Evolutionary conservation across 352 stramenopile species (phyloP), one percentile per base, ranked within the genome.

Genomic region (Phytophthora chlamydospora): DNA sequence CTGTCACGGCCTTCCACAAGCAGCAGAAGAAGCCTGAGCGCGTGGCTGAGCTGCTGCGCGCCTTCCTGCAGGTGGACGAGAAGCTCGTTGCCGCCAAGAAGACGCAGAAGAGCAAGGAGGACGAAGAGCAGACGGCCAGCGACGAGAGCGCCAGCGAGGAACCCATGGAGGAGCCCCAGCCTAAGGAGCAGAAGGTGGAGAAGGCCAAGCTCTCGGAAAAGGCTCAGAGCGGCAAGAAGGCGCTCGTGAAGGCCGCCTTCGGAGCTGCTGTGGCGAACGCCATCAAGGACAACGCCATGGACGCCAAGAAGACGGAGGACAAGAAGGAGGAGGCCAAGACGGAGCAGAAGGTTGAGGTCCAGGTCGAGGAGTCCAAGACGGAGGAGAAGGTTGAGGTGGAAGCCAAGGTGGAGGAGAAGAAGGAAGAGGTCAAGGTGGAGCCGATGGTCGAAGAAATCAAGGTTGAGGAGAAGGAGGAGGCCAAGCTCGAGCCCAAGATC

Each of bases 31-130:
- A 71, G 31, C 68, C 77, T 0, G 17, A 58, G 40, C 50, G 45
- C 21, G 38, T 86, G 24, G 40, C 54, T n/a, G 65, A 67, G 11
- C 27, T 90, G 35, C 31, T 92, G 17, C 68, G 78, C 19, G 48
- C 86, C 29, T 71, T 86, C 46, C 65, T 90, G 29, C 31, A 82
- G 44, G 67, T 92, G 44, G 52, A 68, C 6, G 55, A 71, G 56
- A 56, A 76, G 41, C 38, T 62, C 21, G 38, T 34, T 5, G 43
- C 34, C 21, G 58, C 58, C 19, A 62, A 66, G 34, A 76, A 71
- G 56, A 27, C 44, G 1, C 39, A 48, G 32, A 44, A 41, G 39
- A n/a, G 12, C 14, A 56, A 62, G 29, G 47, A 66, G 6, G 52
- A 72, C 19, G 47, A 73, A 35, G 56, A 65, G 13, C 44, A 71